phyloP scores from a whole-genome alignment of 2,329 filamentous ascomycete genomes.

The Aspergillus candidus region DNA sequence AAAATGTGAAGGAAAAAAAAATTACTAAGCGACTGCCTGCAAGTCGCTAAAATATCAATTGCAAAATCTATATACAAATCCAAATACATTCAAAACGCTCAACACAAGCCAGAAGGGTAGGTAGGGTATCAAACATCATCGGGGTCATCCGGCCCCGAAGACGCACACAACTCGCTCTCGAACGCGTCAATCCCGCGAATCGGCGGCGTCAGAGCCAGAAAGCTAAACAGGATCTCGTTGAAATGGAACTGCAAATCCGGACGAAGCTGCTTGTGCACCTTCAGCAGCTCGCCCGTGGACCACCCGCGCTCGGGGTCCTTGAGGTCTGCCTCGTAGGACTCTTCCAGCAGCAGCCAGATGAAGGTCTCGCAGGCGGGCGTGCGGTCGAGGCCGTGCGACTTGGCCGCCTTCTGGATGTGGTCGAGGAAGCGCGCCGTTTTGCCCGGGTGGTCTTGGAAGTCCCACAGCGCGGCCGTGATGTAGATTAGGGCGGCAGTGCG shows the following conservation, averaged over 20 bases:
- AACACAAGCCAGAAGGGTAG: no score
- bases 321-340: conserved; percentile 30
- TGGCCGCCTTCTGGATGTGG: conserved; percentile 20
- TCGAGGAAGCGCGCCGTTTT: conserved; percentile 30
- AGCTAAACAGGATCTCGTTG: conserved; percentile 34
- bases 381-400: conserved; percentile 28
- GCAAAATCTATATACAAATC: no score
- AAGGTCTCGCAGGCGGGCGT: conserved; percentile 36
- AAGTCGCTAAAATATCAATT: no score
- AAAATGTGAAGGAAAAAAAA: no score
- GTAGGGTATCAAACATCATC: not conserved
- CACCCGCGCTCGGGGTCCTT: conserved; percentile 32
- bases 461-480: conserved; percentile 33
- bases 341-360: conserved; percentile 36
- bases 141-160: not conserved
- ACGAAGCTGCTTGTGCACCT: conserved; percentile 30
- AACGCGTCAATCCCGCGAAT: conserved; percentile 30
- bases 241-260: conserved; percentile 35
- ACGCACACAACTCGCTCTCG: conserved; percentile 25
- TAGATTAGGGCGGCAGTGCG: conserved; percentile 36
- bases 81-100: no score
- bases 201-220: conserved; percentile 28
- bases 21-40: no score
- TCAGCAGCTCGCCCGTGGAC: conserved; percentile 33
- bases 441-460: conserved; percentile 25